phyloP scores from a whole-genome alignment of 1,284 basidiomycete genomes.

The Leccinum subrobustum region DNA sequence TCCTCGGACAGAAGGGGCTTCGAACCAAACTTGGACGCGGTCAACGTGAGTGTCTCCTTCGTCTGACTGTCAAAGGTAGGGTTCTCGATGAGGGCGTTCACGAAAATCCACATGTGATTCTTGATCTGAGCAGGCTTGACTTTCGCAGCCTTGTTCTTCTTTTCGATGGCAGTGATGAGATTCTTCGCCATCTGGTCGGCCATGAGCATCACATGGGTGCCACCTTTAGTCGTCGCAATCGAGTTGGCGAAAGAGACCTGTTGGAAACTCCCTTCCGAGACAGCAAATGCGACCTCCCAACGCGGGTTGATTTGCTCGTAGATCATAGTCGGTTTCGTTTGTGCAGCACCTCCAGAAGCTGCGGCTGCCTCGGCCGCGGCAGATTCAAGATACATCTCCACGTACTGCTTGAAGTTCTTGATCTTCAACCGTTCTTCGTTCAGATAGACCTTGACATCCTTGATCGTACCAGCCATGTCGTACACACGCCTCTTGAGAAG shows the following conservation, averaged over 20 bases:
- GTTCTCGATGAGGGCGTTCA: slow-evolving; percentile 96
- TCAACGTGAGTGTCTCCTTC: slow-evolving; percentile 93
- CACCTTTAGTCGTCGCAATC: slow-evolving; percentile 96
- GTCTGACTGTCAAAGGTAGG: slow-evolving; percentile 99
- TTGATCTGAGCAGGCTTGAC: slow-evolving; percentile 94
- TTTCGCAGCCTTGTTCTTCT: slow-evolving; percentile 95
- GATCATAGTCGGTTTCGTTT: slow-evolving; percentile 76
- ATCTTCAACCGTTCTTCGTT: slow-evolving; percentile 93
- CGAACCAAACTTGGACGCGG: slow-evolving; percentile 88
- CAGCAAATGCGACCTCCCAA: slow-evolving; percentile 96
- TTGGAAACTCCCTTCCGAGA: slow-evolving; percentile 89
- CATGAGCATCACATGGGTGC: slow-evolving; percentile 89
- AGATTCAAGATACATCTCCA: slow-evolving; percentile 88
- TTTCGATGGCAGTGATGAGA: slow-evolving; percentile 78
- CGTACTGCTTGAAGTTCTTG: slow-evolving; percentile 97
- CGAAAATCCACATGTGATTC: slow-evolving; percentile 98
- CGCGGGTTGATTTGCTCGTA: slow-evolving; percentile 81
- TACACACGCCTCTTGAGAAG: slow-evolving; percentile 95
- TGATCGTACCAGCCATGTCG: slow-evolving; percentile 95
- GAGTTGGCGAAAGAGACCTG: slow-evolving; percentile 99
- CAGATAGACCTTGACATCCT: slow-evolving; percentile 90
- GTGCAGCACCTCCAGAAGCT: slow-evolving; percentile 69
- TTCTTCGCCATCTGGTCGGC: slow-evolving; percentile 90
- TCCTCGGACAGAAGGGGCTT: slow-evolving; percentile 86
- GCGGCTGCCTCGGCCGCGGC: slow-evolving; percentile 66